Percentiles rank a stretch among this genome's conserved stretches.
phyloP scores from a whole-genome alignment of 495 filamentous ascomycete genomes.

The Penicillium pancosmium region DNA sequence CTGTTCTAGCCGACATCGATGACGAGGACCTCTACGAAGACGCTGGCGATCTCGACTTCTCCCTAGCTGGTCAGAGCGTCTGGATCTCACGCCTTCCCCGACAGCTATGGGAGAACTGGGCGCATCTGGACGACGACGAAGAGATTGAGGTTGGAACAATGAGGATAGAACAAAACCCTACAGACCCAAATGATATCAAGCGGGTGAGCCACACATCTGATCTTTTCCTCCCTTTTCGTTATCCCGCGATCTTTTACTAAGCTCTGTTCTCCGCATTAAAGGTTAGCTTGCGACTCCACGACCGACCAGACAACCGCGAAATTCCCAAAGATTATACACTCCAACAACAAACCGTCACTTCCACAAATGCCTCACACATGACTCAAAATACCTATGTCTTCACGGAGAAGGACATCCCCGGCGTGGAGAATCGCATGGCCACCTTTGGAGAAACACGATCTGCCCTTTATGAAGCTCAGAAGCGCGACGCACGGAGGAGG shows the following conservation, averaged over 20 bases:
- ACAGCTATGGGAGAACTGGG: conserved; percentile 74
- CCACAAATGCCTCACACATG: conserved; percentile 48
- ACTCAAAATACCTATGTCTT: conserved; percentile 74
- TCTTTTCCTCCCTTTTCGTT: conserved; percentile 6
- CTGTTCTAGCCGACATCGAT: conserved; percentile 60
- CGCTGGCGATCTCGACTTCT: conserved; percentile 81
- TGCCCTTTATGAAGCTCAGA: conserved; percentile 49
- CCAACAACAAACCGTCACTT: conserved; percentile 55
- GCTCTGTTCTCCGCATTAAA: conserved; percentile 8
- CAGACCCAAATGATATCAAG: conserved; percentile 53
- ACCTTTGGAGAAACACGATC: conserved; percentile 50
- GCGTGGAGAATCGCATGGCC: conserved; percentile 44
- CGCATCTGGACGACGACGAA: conserved; percentile 59
- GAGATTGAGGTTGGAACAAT: conserved; percentile 76
- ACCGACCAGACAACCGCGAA: conserved; percentile 60
- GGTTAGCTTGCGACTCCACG: conserved; percentile 56
- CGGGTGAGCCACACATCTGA: conserved; percentile 39
- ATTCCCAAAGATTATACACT: conserved; percentile 85
- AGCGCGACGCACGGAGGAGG: conserved; percentile 48
- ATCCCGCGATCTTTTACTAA: not conserved
- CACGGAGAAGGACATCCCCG: conserved; percentile 34
- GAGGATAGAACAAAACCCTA: conserved; percentile 59
- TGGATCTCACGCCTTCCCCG: conserved; percentile 79
- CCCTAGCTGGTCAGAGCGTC: conserved; percentile 55
- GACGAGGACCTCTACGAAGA: conserved; percentile 87